Percentiles rank a stretch among this genome's conserved stretches.
Evolutionary conservation across 2,329 filamentous ascomycete species (phyloP).

Genomic region (Botrytis tulipae): DNA sequence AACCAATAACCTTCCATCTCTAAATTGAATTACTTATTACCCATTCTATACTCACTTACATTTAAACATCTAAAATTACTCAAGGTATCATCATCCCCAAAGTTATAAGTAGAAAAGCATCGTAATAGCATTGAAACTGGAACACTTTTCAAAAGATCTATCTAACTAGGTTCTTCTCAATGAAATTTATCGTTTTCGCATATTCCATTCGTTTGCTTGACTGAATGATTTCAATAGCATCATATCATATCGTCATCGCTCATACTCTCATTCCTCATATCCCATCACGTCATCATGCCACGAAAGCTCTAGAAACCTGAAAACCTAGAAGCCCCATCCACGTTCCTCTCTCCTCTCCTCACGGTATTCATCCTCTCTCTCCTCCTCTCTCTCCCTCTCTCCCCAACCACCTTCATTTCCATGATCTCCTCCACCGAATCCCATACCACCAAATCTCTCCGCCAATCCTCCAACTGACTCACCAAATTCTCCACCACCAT

Average conservation of each 20-base stretch:
- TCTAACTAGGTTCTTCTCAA: neutral
- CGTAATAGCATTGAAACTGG: neutral
- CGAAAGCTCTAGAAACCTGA: neutral
- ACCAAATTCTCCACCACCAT: constrained; percentile 18
- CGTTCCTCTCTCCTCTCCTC: constrained; percentile 44
- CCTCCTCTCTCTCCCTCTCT: neutral
- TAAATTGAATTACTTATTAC: neutral
- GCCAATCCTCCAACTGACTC: constrained; percentile 18
- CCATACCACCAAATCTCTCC: constrained; percentile 16
- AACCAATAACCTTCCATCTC: neutral
- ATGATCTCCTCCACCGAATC: neutral
- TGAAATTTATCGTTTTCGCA: neutral
- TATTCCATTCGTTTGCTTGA: neutral
- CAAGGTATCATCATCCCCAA: neutral
- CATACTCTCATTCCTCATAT: neutral
- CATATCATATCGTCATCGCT: constrained; percentile 4
- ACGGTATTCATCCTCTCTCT: constrained; percentile 35
- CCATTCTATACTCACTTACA: neutral
- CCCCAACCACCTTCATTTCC: neutral
- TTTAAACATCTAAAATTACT: neutral
- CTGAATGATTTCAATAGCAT: neutral
- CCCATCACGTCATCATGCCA: neutral
- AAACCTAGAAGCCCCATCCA: constrained; percentile 14
- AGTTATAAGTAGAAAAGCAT: neutral
- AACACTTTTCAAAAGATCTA: neutral